Evolutionary conservation across 305 asterid genomes (phyloP), one percentile per base, ranked within the genome.

Genomic region (Fraxinus angustifolia): DNA sequence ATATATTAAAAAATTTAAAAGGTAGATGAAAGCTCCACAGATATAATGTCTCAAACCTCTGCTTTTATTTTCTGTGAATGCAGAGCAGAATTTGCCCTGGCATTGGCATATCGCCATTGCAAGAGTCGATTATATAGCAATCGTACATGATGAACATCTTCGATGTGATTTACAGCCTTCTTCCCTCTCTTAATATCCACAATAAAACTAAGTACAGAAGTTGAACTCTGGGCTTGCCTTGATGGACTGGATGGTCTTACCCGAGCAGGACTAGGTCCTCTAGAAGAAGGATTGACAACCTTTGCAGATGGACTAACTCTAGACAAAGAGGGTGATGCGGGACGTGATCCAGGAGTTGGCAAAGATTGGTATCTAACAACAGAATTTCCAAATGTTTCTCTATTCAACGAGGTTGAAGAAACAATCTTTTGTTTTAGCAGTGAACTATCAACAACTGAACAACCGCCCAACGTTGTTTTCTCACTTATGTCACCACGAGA

Each of bases 61-160:
- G 97, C 89, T 81, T 89, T 90, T 73, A 71, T 88, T 84, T 87
- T 91, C 83, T 90, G 97, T 28, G 79, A 82, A 79, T 68, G 83
- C 85, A 87, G 74, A 34, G 88, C 90, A 85, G 89, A 56, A 56
- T 56, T 83, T 26, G 86, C 80, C 76, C 79, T 88, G 42, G 97
- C 97, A 92, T 90, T 94, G 11, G 94, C 92, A 79, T 80, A 92
- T 82, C 89, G 87, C 98, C 99, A 96, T 76, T 96, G 99, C 88
- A 96, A 84, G 67, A 92, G 91, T 84, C 98, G 90, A 88, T 94
- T 96, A 79, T 96, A 90, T 67, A 90, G 84, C 80, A 96, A 81
- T 83, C 97, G 86, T 84, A 96, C 82, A 73, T 87, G 93, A 88
- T 96, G 99, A 60, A 85, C 97, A 85, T 94, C 99, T 81, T 94